These are phyloP conservation scores for Blumeriella jaapii DNA, from an alignment of 2,329 filamentous ascomycete species.

Conservation along the genomic window DNA sequence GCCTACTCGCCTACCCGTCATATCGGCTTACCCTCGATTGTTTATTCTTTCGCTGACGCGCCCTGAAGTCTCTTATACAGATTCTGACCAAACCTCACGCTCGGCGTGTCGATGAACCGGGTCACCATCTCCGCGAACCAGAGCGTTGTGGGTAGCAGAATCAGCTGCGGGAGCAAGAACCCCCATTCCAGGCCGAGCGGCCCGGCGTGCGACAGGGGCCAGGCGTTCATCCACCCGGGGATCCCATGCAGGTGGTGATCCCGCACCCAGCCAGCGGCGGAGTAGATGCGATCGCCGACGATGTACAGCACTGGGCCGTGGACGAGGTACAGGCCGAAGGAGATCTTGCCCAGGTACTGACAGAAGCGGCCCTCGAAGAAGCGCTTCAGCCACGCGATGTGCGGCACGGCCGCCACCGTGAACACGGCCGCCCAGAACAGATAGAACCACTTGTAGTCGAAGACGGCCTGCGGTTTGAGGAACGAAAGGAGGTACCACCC, in stretches of 20 bases:
- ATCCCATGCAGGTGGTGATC: conserved; percentile 34
- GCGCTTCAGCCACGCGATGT: conserved; percentile 43
- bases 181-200: conserved; percentile 48
- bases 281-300: conserved; percentile 52
- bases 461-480: conserved; percentile 54
- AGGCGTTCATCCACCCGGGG: conserved; percentile 49
- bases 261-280: conserved; percentile 44
- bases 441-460: conserved; percentile 58
- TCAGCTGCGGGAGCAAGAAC: conserved; percentile 47
- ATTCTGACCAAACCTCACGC: conserved; percentile 40
- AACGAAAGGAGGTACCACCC: conserved; percentile 35
- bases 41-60: no score
- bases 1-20: no score
- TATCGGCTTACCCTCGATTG: no score
- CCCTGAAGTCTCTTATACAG: conserved; percentile 1
- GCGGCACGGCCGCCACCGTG: conserved; percentile 42
- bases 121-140: conserved; percentile 47
- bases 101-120: conserved; percentile 47
- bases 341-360: conserved; percentile 52
- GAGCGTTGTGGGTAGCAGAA: conserved; percentile 48
- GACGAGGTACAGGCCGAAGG: conserved; percentile 51
- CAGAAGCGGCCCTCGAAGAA: conserved; percentile 49
- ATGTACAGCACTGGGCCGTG: conserved; percentile 50
- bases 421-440: conserved; percentile 51
- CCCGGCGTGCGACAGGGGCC: conserved; percentile 52